Percentiles rank a stretch among this genome's conserved stretches.
Evolutionary conservation across 176 grass and related monocot species (phyloP).

Genomic region (Hsuehochloa calcarea): DNA sequence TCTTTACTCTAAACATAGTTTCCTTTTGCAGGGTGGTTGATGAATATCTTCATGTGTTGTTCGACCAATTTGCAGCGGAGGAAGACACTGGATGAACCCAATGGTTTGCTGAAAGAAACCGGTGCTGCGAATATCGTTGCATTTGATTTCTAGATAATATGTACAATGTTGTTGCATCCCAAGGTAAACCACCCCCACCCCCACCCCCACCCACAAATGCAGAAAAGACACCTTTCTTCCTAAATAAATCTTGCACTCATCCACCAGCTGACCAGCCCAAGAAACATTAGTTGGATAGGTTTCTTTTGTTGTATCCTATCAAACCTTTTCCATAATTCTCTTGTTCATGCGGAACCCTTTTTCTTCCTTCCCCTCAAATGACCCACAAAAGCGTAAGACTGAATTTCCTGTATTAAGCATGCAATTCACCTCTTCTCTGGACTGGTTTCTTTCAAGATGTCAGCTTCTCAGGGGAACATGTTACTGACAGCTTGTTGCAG

Average conservation of each 20-base stretch:
- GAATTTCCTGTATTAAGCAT: not conserved
- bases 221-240: not conserved
- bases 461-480: conserved; percentile 1
- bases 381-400: not conserved
- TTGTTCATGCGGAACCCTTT: not conserved
- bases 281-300: not conserved
- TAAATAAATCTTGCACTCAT: not conserved
- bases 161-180: not conserved
- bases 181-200: not conserved
- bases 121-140: conserved; percentile 3
- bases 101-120: conserved; percentile 7
- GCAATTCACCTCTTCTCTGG: not conserved
- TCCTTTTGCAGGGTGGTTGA: conserved; percentile 12
- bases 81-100: not conserved
- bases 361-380: not conserved
- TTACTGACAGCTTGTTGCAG: not conserved
- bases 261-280: not conserved
- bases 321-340: conserved; percentile 8
- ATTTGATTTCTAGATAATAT: conserved; percentile 26
- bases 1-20: not conserved
- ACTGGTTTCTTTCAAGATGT: not conserved
- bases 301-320: not conserved
- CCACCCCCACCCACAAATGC: not conserved
- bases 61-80: not conserved
- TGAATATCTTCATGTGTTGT: not conserved